These are phyloP conservation scores for Chenopodium quinoa DNA, from an alignment of 148 eudicot genomes.

Conservation along the genomic window DNA sequence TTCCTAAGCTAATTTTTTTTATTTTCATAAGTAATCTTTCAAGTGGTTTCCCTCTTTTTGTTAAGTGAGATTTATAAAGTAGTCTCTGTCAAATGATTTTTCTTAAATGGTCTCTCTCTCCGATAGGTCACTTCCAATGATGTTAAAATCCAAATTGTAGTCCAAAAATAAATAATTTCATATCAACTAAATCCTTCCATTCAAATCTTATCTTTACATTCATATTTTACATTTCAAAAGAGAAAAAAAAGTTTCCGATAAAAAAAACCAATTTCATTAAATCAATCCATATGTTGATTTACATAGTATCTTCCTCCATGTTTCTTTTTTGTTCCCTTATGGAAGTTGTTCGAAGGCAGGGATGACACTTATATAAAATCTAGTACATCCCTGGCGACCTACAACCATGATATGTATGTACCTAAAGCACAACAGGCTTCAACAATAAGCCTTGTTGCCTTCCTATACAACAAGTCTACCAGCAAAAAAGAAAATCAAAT, in stretches of 20 bases:
- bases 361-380: background rate
- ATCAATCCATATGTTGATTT: conserved; percentile 2
- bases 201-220: no score
- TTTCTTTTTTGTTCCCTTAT: background rate
- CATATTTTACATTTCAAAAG: background rate
- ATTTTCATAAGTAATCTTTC: no score
- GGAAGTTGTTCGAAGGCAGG: conserved; percentile 5
- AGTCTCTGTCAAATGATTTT: no score
- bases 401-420: conserved; percentile 2
- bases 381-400: conserved; percentile 8
- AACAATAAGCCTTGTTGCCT: conserved; percentile 10
- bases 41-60: no score
- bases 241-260: background rate
- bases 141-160: no score
- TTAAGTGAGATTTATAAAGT: no score
- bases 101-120: no score
- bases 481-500: background rate
- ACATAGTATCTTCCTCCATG: conserved; percentile 3
- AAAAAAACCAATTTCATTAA: background rate
- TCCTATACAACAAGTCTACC: conserved; percentile 8
- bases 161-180: no score
- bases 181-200: no score
- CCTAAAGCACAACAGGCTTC: conserved; percentile 14
- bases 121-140: no score
- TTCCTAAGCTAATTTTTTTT: no score